A percentile compares a stretch with the other conserved stretches of the same genome.
These are phyloP conservation scores for Trichothecium roseum DNA, from an alignment of 2,329 filamentous ascomycete species.

Conservation along the genomic window DNA sequence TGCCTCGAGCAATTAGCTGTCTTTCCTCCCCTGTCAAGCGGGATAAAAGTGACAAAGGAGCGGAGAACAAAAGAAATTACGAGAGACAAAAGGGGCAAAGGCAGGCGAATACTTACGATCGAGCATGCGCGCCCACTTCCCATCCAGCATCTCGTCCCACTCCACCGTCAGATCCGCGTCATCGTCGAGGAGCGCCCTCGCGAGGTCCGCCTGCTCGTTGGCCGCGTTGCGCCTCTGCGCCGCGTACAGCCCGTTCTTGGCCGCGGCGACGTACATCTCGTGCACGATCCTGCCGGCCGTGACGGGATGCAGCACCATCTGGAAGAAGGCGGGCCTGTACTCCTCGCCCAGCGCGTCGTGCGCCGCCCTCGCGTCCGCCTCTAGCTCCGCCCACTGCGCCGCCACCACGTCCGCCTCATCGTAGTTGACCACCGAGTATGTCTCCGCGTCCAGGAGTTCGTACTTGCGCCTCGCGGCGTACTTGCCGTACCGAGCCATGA, in stretches of 20 bases:
- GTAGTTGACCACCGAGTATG: slow-evolving; percentile 42
- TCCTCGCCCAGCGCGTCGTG: slow-evolving; percentile 43
- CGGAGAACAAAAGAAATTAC: too few species aligned
- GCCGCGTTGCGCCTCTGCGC: slow-evolving; percentile 44
- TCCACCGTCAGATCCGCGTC: slow-evolving; percentile 44
- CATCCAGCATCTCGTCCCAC: slow-evolving; percentile 47
- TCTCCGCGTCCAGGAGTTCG: slow-evolving; percentile 12
- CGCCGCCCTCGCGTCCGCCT: slow-evolving; percentile 37
- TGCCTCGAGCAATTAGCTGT: slow-evolving; percentile 6
- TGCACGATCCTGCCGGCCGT: slow-evolving; percentile 46
- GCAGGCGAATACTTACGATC: slow-evolving; percentile 35
- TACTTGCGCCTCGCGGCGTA: slow-evolving; percentile 23
- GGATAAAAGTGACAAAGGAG: background rate
- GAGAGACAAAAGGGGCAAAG: too few species aligned
- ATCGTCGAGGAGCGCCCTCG: slow-evolving; percentile 42
- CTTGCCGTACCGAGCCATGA: slow-evolving; percentile 36
- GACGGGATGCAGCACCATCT: slow-evolving; percentile 42
- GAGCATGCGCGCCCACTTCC: slow-evolving; percentile 55
- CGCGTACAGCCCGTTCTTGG: slow-evolving; percentile 41
- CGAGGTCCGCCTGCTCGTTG: slow-evolving; percentile 30
- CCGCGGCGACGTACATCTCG: slow-evolving; percentile 39
- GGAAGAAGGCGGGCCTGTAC: slow-evolving; percentile 46
- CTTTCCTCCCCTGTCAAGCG: background rate
- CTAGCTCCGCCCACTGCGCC: slow-evolving; percentile 3
- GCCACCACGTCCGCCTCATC: slow-evolving; percentile 51